Evolutionary conservation across 2,329 filamentous ascomycete genomes (phyloP).

Genomic region (Truncatella angustata): DNA sequence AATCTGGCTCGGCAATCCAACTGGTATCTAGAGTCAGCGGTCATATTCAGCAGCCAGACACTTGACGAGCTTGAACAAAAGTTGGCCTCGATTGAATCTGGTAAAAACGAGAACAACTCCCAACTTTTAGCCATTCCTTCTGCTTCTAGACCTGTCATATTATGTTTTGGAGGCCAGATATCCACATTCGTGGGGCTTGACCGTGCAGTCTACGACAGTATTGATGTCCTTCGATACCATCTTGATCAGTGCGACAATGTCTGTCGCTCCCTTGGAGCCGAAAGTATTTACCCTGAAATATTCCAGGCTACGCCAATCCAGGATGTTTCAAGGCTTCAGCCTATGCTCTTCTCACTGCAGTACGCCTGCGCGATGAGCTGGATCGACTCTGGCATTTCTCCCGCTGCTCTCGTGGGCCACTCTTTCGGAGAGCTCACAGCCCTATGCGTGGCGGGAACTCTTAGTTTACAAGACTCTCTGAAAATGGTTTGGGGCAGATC

Average conservation of each 20-base stretch:
- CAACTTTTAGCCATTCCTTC: too few species aligned
- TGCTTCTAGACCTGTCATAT: conserved; percentile 22
- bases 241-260: conserved; percentile 40
- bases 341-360: conserved; percentile 37
- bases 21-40: too few species aligned
- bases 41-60: too few species aligned
- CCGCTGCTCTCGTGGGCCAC: conserved; percentile 53
- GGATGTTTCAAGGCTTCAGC: conserved; percentile 33
- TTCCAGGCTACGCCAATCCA: conserved; percentile 21
- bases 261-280: conserved; percentile 27
- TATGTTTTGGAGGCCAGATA: conserved; percentile 36
- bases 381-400: conserved; percentile 45
- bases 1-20: too few species aligned
- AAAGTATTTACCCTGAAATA: conserved; percentile 29
- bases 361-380: conserved; percentile 33
- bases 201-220: conserved; percentile 25
- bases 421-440: conserved; percentile 71
- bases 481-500: conserved; percentile 37
- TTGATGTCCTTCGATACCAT: conserved; percentile 41
- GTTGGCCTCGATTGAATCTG: neutral
- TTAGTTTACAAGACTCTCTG: conserved; percentile 61
- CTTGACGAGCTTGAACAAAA: neutral
- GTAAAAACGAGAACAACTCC: neutral
- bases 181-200: conserved; percentile 28
- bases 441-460: conserved; percentile 63